phyloP scores from a whole-genome alignment of 306 rosid species.

The Argentina anserina region DNA sequence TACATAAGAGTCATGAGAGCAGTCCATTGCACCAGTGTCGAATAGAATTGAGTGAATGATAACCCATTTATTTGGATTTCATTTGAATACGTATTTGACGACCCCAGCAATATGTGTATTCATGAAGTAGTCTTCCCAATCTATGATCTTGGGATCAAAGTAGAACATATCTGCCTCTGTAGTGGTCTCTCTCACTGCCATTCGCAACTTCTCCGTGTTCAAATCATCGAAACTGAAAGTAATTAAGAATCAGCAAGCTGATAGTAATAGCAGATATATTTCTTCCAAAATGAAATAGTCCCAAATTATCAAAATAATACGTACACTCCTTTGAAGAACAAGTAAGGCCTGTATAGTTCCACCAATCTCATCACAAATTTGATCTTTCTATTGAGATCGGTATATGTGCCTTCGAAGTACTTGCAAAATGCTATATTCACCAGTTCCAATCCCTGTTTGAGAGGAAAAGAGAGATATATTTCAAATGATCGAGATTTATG shows the following conservation, averaged over 20 bases:
- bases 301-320: slow-evolving; percentile 13
- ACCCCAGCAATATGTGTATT: slow-evolving; percentile 55
- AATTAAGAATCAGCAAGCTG: not conserved
- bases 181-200: slow-evolving; percentile 31
- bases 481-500: too few relatives aligned
- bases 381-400: slow-evolving; percentile 48
- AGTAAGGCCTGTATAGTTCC: slow-evolving; percentile 71
- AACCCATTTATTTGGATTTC: slow-evolving; percentile 21
- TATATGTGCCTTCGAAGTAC: slow-evolving; percentile 45
- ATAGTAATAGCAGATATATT: too few relatives aligned
- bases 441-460: slow-evolving; percentile 55
- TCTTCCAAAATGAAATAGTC: not conserved
- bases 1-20: not conserved
- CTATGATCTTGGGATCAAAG: slow-evolving; percentile 55
- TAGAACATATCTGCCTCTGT: slow-evolving; percentile 50
- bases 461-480: not conserved
- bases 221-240: slow-evolving; percentile 60
- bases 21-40: not conserved
- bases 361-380: slow-evolving; percentile 60
- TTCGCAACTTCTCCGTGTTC: slow-evolving; percentile 52
- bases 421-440: slow-evolving; percentile 61
- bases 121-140: slow-evolving; percentile 74
- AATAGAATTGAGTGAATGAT: not conserved
- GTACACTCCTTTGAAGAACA: slow-evolving; percentile 78
- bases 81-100: slow-evolving; percentile 58